Evolutionary conservation across 164 flowering plant species (phyloP).

Genomic region (Cinnamomum micranthum): DNA sequence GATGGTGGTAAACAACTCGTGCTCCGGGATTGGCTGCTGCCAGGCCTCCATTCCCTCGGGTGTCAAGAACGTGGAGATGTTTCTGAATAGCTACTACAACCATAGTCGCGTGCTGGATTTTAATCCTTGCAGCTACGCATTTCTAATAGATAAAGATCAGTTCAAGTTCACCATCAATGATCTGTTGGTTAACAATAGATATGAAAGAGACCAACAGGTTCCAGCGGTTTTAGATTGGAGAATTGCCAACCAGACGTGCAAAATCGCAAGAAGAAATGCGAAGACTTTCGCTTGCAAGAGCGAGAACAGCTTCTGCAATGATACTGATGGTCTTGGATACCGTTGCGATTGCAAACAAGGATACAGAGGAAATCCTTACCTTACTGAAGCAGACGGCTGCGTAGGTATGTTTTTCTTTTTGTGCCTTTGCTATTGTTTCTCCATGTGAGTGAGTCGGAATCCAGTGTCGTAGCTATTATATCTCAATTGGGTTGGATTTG

Average conservation of each 20-base stretch:
- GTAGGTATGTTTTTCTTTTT: background rate
- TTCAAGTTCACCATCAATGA: constrained; percentile 2
- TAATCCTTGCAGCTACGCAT: constrained; percentile 10
- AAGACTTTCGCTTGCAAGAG: constrained; percentile 18
- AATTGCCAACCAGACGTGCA: background rate
- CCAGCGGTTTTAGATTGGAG: constrained; percentile 8
- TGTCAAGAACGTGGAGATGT: background rate
- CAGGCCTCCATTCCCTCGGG: constrained; percentile 10
- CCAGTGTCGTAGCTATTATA: too few species aligned
- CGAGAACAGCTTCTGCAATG: constrained; percentile 21
- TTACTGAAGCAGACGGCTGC: constrained; percentile 1
- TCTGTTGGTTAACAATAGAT: background rate
- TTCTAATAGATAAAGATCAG: constrained; percentile 5
- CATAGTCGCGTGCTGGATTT: background rate
- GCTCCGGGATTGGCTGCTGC: constrained; percentile 12
- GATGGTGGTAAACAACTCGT: background rate
- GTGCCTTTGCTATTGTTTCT: too few species aligned
- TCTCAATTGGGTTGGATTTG: too few species aligned
- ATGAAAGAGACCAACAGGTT: background rate
- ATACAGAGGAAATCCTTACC: constrained; percentile 54
- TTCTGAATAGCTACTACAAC: background rate
- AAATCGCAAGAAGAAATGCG: background rate
- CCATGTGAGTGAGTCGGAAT: too few species aligned
- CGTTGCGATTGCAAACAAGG: constrained; percentile 40
- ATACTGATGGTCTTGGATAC: constrained; percentile 28